Evolutionary conservation across 306 rosid species (phyloP), one percentile per base, ranked within the genome.

Genomic region (Lagenaria siceraria): DNA sequence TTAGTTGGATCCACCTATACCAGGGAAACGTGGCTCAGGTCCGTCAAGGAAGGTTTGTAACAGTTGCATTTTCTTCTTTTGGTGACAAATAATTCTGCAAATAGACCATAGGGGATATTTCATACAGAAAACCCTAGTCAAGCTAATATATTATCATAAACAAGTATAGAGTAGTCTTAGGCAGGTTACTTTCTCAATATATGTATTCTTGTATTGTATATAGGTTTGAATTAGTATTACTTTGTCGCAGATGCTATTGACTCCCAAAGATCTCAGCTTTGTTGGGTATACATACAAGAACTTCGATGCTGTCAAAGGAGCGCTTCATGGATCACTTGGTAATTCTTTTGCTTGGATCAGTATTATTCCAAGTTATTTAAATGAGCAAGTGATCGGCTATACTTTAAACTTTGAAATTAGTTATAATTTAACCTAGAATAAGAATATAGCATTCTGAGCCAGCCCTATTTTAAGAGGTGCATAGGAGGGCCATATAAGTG

Each of bases 281-380:
- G 98, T 94, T 85, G 98, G 98, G 60, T 94, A 94, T 84, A 91
- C 98, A 48, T 94, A 91, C 84, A 94, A 94, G 86, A 90, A 94
- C 63, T 94, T 94, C 72, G 97, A 93, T 29, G 98, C 97, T 66
- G 87, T 91, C 81, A 91, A 91, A 42, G 48, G 48, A 82, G 97
- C 95, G 65, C 77, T 73, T 46, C 86, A 13, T 46, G 91, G 64
- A 38, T 81, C 96, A 72, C 22, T 53, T 56, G 96, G 98, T 93
- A 86, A 19, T 40, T 79, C n/a, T 74, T 75, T 77, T 77, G 40
- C 11, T 52, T 74, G 31, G 62, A 74, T 74, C 24, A 52, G 62
- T 43, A 43, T 42, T 5, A 2, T 70, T 19, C 49, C 15, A 65
- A 36, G 24, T 64, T 33, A 65, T 33, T 33, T 65, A 19, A 65